Percentiles rank a stretch among this genome's conserved stretches.
These are phyloP conservation scores for Leersia perrieri DNA, from an alignment of 176 grass and related monocot genomes.

Conservation along the genomic window DNA sequence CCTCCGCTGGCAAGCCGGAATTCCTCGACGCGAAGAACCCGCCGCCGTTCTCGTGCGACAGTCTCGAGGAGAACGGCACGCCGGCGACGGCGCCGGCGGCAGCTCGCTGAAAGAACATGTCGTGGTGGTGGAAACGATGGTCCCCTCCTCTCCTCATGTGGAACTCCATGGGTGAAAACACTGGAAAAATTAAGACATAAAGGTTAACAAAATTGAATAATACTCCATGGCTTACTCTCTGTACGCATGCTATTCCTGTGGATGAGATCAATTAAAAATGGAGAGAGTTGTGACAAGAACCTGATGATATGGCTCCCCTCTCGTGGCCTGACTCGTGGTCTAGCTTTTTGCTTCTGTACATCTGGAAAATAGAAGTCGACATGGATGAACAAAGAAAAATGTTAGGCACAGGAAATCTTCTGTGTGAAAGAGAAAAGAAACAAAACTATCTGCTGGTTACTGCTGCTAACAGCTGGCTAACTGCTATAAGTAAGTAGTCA, in stretches of 20 bases:
- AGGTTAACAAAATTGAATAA: slow-evolving; percentile 7
- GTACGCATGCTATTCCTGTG: background rate
- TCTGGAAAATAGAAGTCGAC: slow-evolving; percentile 63
- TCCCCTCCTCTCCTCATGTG: slow-evolving; percentile 85
- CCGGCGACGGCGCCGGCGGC: background rate
- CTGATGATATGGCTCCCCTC: slow-evolving; percentile 51
- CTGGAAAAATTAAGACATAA: slow-evolving; percentile 37
- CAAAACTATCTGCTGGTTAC: slow-evolving; percentile 14
- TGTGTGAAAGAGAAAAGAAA: slow-evolving; percentile 27
- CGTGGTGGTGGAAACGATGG: slow-evolving; percentile 59
- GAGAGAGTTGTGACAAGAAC: slow-evolving; percentile 15
- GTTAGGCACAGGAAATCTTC: slow-evolving; percentile 25
- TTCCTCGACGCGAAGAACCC: slow-evolving; percentile 46
- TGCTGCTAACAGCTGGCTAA: background rate
- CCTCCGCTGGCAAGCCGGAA: slow-evolving; percentile 22
- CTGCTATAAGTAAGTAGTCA: slow-evolving; percentile 26
- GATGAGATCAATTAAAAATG: background rate
- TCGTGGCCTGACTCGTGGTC: slow-evolving; percentile 72
- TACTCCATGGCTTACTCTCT: slow-evolving; percentile 24
- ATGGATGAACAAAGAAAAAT: slow-evolving; percentile 17
- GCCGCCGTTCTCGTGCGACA: slow-evolving; percentile 35
- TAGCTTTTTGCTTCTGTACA: slow-evolving; percentile 98
- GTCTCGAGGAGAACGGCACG: slow-evolving; percentile 28
- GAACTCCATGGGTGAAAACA: slow-evolving; percentile 82
- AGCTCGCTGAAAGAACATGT: slow-evolving; percentile 69